phyloP scores from a whole-genome alignment of 1,139 yeast species.

The Geotrichum carabidarum region DNA sequence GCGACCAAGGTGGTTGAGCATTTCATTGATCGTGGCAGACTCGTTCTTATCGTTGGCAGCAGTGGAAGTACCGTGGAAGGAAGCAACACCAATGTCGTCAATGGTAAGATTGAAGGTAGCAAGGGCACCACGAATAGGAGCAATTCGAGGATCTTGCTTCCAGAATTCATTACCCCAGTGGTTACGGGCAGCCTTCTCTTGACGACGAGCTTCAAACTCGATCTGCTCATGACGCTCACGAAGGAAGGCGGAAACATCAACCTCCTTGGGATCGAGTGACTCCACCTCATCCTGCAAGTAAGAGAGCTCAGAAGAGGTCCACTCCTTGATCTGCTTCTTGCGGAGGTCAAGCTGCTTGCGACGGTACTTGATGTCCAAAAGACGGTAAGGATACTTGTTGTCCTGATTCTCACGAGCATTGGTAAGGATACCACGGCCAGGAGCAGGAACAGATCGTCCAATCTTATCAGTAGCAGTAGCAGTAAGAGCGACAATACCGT shows the following conservation, averaged over 20 bases:
- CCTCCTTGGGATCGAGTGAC: constrained; percentile 44
- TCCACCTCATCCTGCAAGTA: constrained; percentile 68
- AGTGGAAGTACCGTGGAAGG: constrained; percentile 99
- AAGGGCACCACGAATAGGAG: constrained; percentile 95
- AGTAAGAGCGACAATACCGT: constrained; percentile 88
- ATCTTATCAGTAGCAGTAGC: constrained; percentile 98
- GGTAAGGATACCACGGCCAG: constrained; percentile 98
- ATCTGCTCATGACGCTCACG: constrained; percentile 86
- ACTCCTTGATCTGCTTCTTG: constrained; percentile 66
- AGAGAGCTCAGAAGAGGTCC: constrained; percentile 80
- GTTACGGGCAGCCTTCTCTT: constrained; percentile 80
- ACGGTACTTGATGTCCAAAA: constrained; percentile 89
- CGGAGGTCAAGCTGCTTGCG: constrained; percentile 83
- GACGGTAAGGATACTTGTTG: constrained; percentile 73
- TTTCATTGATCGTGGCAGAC: constrained; percentile 79
- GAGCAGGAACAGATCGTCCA: constrained; percentile 99
- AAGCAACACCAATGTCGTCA: constrained; percentile 93
- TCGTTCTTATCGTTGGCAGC: constrained; percentile 98
- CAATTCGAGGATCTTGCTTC: constrained; percentile 85
- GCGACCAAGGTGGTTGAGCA: constrained; percentile 95
- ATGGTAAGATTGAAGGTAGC: constrained; percentile 88
- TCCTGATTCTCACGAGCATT: constrained; percentile 93
- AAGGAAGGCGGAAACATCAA: constrained; percentile 47
- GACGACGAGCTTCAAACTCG: constrained; percentile 76
- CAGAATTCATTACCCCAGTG: constrained; percentile 96